A percentile compares a stretch with the other conserved stretches of the same genome.
Evolutionary conservation across 1,284 basidiomycete species (phyloP).

Genomic region (Apiotrichum veenhuisii): DNA sequence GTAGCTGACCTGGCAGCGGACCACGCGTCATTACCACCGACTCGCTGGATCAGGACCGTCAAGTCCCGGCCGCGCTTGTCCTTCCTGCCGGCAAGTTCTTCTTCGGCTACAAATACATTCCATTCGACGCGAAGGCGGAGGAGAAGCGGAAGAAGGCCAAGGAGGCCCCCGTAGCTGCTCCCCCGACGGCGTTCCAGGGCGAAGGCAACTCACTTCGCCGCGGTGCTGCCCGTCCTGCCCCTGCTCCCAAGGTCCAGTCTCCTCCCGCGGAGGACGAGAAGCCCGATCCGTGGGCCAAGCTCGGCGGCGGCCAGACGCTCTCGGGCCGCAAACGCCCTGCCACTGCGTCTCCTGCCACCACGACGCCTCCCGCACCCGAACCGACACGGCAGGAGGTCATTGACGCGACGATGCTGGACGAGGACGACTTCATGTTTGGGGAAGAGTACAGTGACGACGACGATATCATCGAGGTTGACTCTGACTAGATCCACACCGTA

Average conservation of each 20-base stretch:
- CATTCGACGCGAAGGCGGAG: constrained; percentile 58
- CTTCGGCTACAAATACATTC: constrained; percentile 79
- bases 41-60: constrained; percentile 65
- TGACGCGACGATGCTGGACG: constrained; percentile 45
- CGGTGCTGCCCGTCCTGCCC: background rate
- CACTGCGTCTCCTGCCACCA: background rate
- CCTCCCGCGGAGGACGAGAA: constrained; percentile 20
- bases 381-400: constrained; percentile 28
- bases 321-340: constrained; percentile 17
- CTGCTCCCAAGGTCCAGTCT: background rate
- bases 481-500: constrained; percentile 28
- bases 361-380: constrained; percentile 3
- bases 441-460: constrained; percentile 31
- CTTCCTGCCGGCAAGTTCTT: constrained; percentile 90
- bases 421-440: constrained; percentile 41
- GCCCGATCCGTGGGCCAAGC: constrained; percentile 46
- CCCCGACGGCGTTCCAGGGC: constrained; percentile 38
- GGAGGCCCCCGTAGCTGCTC: constrained; percentile 16
- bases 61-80: constrained; percentile 83
- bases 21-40: constrained; percentile 80
- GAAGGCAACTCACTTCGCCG: constrained; percentile 38
- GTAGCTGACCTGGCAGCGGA: constrained; percentile 56
- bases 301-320: constrained; percentile 42
- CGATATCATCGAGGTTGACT: constrained; percentile 47
- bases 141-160: constrained; percentile 41